Base-by-base conservation (phyloP, 1,284 basidiomycete genomes). In the Ceratorhiza oryzae-sativae region DNA sequence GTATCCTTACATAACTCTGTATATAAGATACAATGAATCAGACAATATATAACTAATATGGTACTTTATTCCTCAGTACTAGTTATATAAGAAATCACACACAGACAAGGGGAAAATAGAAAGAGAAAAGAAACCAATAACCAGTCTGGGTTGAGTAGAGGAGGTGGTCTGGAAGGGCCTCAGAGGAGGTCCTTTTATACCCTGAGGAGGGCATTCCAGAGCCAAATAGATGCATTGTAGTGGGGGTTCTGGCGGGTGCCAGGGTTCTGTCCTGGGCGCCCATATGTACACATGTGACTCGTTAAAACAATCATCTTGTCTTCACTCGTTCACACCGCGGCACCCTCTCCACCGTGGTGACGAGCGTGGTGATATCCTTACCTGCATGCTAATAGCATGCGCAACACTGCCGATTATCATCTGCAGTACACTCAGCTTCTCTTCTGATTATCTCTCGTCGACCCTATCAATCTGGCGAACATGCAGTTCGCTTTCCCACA, bases 321-420 rank as follows among this genome's bases (percentile, higher is more conserved):
- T 56, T 56, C 34, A 34, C 30, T 18, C 30, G 8, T 30, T 32
- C 55, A 18, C 55, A 20, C 34, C 55, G 55, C 13, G 55, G 34
- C 13, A 20, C 27, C 30, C 55, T 56, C 34, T 56, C 55, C 34
- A 56, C 55, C n/a, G 55, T 34, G 55, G 34, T 56, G 55, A 56
- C 34, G 30, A 56, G 10, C 30, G 30, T 39, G 55, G 51, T 56
- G 55, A 32, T 56, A 18, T 56, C 13, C n/a, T 3, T 32, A 56
- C 27, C 55, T 20, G 55, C 27, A 30, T 49, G 15, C 46, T 10
- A 10, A 49, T 6, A 55, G 10, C 51, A 23, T 27, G 15, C 25
- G 51, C 3, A 6, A 8, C 23, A 10, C 30, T 55, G 18, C 51
- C 30, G 51, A 27, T n/a, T 30, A 55, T 23, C 12, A 23, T 55